Conservation (phyloP, 176 grass and related monocot species). For the Oryza meyeriana region DNA sequence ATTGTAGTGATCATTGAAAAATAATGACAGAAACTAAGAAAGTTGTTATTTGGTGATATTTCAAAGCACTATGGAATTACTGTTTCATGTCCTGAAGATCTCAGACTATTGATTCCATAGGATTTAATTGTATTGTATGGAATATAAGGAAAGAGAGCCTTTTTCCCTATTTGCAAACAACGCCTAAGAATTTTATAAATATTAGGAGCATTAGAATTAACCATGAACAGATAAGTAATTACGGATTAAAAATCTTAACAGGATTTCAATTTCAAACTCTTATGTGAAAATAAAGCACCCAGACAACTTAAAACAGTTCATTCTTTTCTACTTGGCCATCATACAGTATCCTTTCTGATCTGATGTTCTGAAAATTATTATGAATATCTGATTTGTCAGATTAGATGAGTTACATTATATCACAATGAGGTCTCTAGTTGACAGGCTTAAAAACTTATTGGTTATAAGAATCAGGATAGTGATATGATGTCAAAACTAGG, state of each 20-base stretch:
- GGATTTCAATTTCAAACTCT: neutral
- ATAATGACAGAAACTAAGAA: conserved; percentile 1
- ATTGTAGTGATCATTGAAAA: neutral
- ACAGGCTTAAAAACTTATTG: neutral
- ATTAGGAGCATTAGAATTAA: conserved; percentile 1
- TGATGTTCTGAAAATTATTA: neutral
- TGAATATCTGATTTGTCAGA: neutral
- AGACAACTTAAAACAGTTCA: neutral
- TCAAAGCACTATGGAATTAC: neutral
- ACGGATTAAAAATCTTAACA: neutral
- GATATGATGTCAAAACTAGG: neutral
- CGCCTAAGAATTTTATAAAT: neutral
- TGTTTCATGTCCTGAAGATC: conserved; percentile 2
- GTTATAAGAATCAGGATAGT: neutral
- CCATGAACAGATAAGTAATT: neutral
- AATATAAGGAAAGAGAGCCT: neutral
- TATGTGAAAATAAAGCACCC: neutral
- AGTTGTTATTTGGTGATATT: neutral
- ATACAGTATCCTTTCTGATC: neutral
- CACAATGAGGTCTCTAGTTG: conserved; percentile 4
- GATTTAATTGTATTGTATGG: neutral
- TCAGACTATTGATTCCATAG: neutral
- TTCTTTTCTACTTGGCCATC: neutral
- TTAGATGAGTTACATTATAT: neutral
- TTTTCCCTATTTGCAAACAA: neutral